Percentiles rank a stretch among this genome's conserved stretches.
phyloP scores from a whole-genome alignment of 2,329 filamentous ascomycete species.

The Fusarium palustre region DNA sequence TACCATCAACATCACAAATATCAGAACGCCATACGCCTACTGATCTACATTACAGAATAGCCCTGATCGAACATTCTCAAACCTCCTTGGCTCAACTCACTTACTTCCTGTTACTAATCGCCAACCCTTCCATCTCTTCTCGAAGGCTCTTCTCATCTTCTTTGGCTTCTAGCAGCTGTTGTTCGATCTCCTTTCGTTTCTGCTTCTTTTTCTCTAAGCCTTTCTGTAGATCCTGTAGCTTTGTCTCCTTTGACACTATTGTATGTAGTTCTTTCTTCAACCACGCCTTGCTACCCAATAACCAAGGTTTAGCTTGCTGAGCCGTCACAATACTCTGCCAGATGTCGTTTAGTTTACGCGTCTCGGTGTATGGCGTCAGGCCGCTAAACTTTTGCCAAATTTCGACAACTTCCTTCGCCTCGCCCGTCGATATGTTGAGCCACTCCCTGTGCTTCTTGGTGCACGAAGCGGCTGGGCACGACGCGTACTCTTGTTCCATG shows the following conservation, averaged over 20 bases:
- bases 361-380: not conserved
- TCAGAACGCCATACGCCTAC: not conserved
- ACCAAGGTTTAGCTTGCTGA: not conserved
- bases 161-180: not conserved
- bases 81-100: not conserved
- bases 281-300: constrained; percentile 1
- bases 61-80: not conserved
- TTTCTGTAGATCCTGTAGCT: not conserved
- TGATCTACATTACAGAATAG: not conserved
- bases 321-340: not conserved
- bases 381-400: constrained; percentile 15
- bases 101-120: not conserved
- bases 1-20: not conserved
- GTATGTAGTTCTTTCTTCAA: not conserved
- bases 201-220: not conserved
- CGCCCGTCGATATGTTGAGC: not conserved
- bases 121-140: not conserved
- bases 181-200: not conserved
- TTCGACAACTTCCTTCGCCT: not conserved
- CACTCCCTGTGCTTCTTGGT: constrained; percentile 1
- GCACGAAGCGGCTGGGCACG: not conserved
- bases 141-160: not conserved
- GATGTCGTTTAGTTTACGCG: not conserved
- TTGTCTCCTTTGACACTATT: not conserved
- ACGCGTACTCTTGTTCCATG: fast-evolving